Evolutionary conservation across 371 early-diverging fungal genomes (phyloP).

Genomic region (Lichtheimia ramosa): DNA sequence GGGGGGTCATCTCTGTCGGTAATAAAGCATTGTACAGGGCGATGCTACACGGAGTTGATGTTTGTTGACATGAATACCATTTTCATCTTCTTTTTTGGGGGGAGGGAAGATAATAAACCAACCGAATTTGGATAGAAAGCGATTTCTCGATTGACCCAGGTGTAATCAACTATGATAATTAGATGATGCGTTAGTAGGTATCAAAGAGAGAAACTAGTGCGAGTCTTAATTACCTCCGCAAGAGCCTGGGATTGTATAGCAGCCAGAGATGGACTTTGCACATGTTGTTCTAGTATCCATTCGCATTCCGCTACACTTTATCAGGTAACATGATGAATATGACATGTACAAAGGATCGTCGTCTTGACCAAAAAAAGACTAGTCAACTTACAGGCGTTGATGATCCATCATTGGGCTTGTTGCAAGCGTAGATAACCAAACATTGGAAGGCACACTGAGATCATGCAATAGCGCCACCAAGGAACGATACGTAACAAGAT

Average conservation of each 20-base stretch:
- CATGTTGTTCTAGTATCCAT: constrained; percentile 10
- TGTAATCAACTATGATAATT: background rate
- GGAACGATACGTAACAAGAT: constrained; percentile 13
- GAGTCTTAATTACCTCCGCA: constrained; percentile 5
- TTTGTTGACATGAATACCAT: background rate
- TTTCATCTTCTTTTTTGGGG: background rate
- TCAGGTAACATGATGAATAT: background rate
- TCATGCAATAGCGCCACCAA: constrained; percentile 17
- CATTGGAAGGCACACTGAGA: constrained; percentile 16
- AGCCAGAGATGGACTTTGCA: constrained; percentile 4
- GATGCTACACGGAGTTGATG: constrained; percentile 4
- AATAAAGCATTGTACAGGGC: constrained; percentile 9
- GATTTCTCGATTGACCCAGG: constrained; percentile 4
- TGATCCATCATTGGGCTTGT: constrained; percentile 7
- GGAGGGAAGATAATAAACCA: background rate
- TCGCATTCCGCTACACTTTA: constrained; percentile 9
- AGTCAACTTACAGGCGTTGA: constrained; percentile 4
- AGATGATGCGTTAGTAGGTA: background rate
- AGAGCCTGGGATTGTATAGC: constrained; percentile 12
- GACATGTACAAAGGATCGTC: too few relatives aligned
- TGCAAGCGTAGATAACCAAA: constrained; percentile 7
- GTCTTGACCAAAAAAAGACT: background rate
- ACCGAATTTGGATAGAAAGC: constrained; percentile 11
- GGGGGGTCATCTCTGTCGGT: constrained; percentile 17
- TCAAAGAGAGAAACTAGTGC: background rate